Evolutionary conservation across 75 land plant genomes (phyloP), one percentile per base, ranked within the genome.

Genomic region (Picea glauca): DNA sequence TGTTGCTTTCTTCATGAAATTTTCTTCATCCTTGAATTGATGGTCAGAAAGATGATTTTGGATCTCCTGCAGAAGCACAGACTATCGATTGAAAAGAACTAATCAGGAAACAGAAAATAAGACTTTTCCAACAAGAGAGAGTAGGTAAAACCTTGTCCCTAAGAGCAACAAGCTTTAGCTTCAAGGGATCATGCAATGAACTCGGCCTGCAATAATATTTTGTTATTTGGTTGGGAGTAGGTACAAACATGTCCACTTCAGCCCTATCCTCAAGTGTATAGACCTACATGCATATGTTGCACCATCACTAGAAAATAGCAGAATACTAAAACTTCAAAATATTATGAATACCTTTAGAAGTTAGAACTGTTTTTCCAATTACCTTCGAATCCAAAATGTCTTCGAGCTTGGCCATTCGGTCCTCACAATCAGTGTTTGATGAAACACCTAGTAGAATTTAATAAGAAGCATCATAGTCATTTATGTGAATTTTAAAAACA

Each of bases 171-270:
- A 96, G 58, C 72, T 85, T 84, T 31, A 20, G 70, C 35, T 79
- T 87, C 75, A 90, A 75, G 43, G 65, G 79, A 11, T 62, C 77
- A 77, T 79, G 76, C 13, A 2, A 38, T 76, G 66, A 63, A 8
- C 33, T 2, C 0, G 61, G 26, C 14, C 73, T 74, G 17, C 76
- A 78, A 86, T 88, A 91, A 80, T 79, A 88, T 78, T 26, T 81
- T 12, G 33, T 76, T 26, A 31, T 62, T 78, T 85, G 83, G 58
- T 74, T 80, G 17, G 94, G 90, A 13, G 88, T 88, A 57, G 98
- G 93, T 65, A 88, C 92, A 87, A 66, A 79, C 8, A 58, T 26
- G 78, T 97, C 92, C 23, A 94, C 62, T 76, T 94, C 97, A 31
- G n/a, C 72, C 65, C 86, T 83, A 74, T 94, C 89, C 74, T 85